Percentiles rank a stretch among this genome's conserved stretches.
These are phyloP conservation scores for Trypanosoma scelopori DNA, from an alignment of 208 protist genomes.

Conservation along the genomic window DNA sequence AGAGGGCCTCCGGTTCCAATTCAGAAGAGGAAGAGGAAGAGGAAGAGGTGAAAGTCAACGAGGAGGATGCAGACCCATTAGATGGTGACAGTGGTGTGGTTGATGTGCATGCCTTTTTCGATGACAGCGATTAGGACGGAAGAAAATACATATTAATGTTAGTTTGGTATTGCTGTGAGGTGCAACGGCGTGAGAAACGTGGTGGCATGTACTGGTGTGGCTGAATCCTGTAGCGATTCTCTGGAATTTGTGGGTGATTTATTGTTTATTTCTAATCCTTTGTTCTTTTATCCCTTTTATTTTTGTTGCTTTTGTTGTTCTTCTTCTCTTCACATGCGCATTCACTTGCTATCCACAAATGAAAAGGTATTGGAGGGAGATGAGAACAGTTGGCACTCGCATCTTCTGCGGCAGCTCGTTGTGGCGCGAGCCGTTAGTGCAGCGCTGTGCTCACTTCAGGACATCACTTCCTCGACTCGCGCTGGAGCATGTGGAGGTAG, in stretches of 20 bases:
- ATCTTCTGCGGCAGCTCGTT: background rate
- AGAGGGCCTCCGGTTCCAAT: background rate
- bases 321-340: slow-evolving; percentile 4
- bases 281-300: background rate
- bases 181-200: background rate
- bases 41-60: slow-evolving; percentile 33
- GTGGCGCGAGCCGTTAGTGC: background rate
- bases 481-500: slow-evolving; percentile 39
- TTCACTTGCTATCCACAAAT: background rate
- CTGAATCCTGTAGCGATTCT: too few species aligned
- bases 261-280: slow-evolving; percentile 2
- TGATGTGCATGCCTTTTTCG: slow-evolving; percentile 57
- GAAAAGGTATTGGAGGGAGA: background rate
- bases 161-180: background rate
- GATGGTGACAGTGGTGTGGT: slow-evolving; percentile 34
- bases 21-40: slow-evolving; percentile 23
- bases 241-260: too few species aligned
- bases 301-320: background rate
- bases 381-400: background rate
- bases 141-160: background rate
- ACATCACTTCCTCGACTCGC: slow-evolving; percentile 15
- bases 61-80: background rate
- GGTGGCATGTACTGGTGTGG: background rate
- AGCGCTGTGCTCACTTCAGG: slow-evolving; percentile 2
- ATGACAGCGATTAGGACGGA: slow-evolving; percentile 45